Evolutionary conservation across 1,284 basidiomycete genomes (phyloP).

Genomic region (Mycena sp.): DNA sequence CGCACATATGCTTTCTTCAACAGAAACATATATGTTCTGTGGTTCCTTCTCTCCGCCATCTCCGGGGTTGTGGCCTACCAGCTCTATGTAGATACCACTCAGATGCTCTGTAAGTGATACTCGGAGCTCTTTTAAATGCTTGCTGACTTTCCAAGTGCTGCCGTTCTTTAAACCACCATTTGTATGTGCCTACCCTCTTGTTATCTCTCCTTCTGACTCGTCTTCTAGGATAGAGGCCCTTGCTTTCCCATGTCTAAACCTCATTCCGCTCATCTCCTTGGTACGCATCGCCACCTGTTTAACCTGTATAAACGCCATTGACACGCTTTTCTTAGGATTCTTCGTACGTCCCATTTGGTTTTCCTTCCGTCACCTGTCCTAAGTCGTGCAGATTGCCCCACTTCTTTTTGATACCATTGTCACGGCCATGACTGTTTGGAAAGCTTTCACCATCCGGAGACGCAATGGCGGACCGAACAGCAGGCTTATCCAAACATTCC

Average conservation of each 20-base stretch:
- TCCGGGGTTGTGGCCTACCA: conserved; percentile 80
- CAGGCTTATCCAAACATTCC: conserved; percentile 81
- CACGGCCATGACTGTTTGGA: conserved; percentile 79
- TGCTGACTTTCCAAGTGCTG: conserved; percentile 57
- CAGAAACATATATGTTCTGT: conserved; percentile 71
- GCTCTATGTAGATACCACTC: conserved; percentile 76
- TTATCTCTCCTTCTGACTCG: conserved; percentile 7
- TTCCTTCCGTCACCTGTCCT: not conserved
- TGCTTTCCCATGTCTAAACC: conserved; percentile 82
- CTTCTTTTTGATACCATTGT: conserved; percentile 81
- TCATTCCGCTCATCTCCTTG: conserved; percentile 79
- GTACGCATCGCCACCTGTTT: conserved; percentile 47
- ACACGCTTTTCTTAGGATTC: conserved; percentile 58
- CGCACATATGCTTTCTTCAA: conserved; percentile 87
- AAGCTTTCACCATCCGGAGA: conserved; percentile 76
- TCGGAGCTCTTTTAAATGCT: not conserved
- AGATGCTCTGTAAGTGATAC: conserved; percentile 71
- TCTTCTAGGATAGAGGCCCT: conserved; percentile 60
- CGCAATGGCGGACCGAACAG: conserved; percentile 79
- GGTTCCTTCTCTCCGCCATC: conserved; percentile 67
- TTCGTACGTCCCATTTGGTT: conserved; percentile 62
- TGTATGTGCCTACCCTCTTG: conserved; percentile 46
- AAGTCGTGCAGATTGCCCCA: conserved; percentile 68
- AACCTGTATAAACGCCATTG: conserved; percentile 14
- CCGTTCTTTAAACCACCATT: conserved; percentile 71